Percentiles rank a stretch among this genome's conserved stretches.
phyloP scores from a whole-genome alignment of 768 basidiomycete genomes.

The Exidia glandulosa region DNA sequence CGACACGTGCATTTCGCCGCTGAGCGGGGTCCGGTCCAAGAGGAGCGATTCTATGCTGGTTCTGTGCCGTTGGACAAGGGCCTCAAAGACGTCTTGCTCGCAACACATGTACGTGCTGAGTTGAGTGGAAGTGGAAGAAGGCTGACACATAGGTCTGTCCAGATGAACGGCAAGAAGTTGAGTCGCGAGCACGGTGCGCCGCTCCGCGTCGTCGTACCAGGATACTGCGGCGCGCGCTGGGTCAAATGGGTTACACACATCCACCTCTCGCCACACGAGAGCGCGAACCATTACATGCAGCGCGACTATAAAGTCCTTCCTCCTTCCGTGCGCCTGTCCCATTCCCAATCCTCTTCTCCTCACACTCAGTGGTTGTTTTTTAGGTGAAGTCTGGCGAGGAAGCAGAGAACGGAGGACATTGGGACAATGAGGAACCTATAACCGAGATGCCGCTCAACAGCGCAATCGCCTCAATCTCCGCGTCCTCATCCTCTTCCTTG shows the following conservation, averaged over 20 bases:
- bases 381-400: not conserved
- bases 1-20: slow-evolving; percentile 53
- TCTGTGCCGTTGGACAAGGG: slow-evolving; percentile 49
- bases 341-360: slow-evolving; percentile 4
- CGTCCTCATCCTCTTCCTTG: too few species aligned
- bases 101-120: slow-evolving; percentile 38
- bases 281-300: slow-evolving; percentile 61
- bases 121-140: not conserved
- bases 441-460: slow-evolving; percentile 52
- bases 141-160: not conserved
- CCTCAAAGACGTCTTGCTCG: slow-evolving; percentile 45
- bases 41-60: slow-evolving; percentile 51
- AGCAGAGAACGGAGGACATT: slow-evolving; percentile 22
- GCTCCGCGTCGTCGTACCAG: slow-evolving; percentile 56
- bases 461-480: slow-evolving; percentile 29
- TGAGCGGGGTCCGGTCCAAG: slow-evolving; percentile 46
- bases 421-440: slow-evolving; percentile 49
- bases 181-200: slow-evolving; percentile 55
- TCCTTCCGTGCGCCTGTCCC: slow-evolving; percentile 25
- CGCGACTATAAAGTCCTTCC: slow-evolving; percentile 59
- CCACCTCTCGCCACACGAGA: slow-evolving; percentile 40
- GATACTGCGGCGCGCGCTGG: slow-evolving; percentile 59
- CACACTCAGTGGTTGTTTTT: slow-evolving; percentile 25
- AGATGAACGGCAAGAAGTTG: slow-evolving; percentile 58
- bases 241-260: slow-evolving; percentile 67